Base-by-base conservation (phyloP, 768 basidiomycete genomes). In the Holtermannia corniformis region DNA sequence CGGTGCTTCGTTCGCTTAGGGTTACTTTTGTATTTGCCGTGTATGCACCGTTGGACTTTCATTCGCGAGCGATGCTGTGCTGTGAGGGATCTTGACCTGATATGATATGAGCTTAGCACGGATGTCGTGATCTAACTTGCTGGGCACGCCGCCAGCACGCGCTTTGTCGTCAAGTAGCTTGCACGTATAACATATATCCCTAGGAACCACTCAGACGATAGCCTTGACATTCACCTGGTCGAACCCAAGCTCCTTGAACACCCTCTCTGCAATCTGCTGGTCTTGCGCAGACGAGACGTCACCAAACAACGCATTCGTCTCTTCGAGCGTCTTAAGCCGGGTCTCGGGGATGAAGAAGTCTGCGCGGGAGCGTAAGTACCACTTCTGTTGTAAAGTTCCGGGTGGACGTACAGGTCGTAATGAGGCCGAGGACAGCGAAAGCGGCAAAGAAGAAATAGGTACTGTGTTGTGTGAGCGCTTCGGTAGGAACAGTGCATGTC, bases 371-470 rank as follows among this genome's bases (percentile, higher is more conserved):
- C n/a, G n/a, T n/a, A n/a, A n/a, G n/a, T n/a, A n/a, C n/a, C n/a
- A n/a, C n/a, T n/a, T n/a, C n/a, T n/a, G n/a, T 44, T 21, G 44
- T 22, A 12, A 44, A 11, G n/a, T n/a, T n/a, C n/a, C n/a, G n/a
- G n/a, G n/a, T n/a, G n/a, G n/a, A 42, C 49, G 37, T 23, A 50
- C 49, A 51, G 41, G 32, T 40, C n/a, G 50, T 51, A 5, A 51
- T n/a, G 50, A 51, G 44, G 21, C 50, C 50, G 12, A 42, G n/a
- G 13, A 51, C 44, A 20, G 51, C 51, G 22, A 52, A 52, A 20
- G 44, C 51, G 12, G 52, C 52, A 32, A 54, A 54, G 52, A 54
- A 54, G 28, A 48, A 54, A 47, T 48, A 54, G 12, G 52, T 49
- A n/a, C n/a, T n/a, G 10, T 37, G 32, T 37, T 37, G 32, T 37